These are phyloP conservation scores for Pleurotus djamor DNA, from an alignment of 768 basidiomycete genomes.

Conservation along the genomic window DNA sequence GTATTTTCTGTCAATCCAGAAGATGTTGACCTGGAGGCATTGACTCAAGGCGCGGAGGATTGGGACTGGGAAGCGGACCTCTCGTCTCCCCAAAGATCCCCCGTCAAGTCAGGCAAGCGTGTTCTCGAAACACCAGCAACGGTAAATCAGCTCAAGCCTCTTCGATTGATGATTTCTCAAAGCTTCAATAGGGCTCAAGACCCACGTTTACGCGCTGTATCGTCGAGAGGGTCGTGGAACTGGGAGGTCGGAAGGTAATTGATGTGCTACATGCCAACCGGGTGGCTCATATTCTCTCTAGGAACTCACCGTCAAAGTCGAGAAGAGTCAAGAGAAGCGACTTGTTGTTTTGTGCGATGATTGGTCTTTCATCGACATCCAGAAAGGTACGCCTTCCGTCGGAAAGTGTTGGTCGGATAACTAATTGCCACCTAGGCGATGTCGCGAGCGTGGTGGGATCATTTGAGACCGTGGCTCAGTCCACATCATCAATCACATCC, in stretches of 20 bases:
- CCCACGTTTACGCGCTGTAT: conserved; percentile 51
- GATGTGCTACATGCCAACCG: not conserved
- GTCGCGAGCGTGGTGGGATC: conserved; percentile 73
- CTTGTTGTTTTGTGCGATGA: conserved; percentile 71
- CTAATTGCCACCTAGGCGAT: conserved; percentile 52
- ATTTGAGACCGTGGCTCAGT: conserved; percentile 23
- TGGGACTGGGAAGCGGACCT: conserved; percentile 66
- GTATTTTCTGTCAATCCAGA: conserved; percentile 20
- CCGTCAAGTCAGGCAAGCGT: conserved; percentile 19
- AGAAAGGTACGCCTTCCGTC: conserved; percentile 41
- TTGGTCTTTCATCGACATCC: conserved; percentile 68
- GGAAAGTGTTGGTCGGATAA: not conserved
- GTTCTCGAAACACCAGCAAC: conserved; percentile 7
- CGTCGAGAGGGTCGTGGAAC: conserved; percentile 44
- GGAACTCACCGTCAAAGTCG: conserved; percentile 50
- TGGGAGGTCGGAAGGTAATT: conserved; percentile 41
- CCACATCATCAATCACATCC: conserved; percentile 29
- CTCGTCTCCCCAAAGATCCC: conserved; percentile 48
- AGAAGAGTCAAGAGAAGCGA: conserved; percentile 33
- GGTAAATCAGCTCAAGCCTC: not conserved
- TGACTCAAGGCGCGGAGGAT: conserved; percentile 65
- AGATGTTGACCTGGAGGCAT: conserved; percentile 41
- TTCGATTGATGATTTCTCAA: not conserved
- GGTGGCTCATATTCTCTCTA: conserved; percentile 19
- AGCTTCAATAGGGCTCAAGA: conserved; percentile 11